Conservation (phyloP, 2,329 filamentous ascomycete genomes). For the Aspergillus nomiae region DNA sequence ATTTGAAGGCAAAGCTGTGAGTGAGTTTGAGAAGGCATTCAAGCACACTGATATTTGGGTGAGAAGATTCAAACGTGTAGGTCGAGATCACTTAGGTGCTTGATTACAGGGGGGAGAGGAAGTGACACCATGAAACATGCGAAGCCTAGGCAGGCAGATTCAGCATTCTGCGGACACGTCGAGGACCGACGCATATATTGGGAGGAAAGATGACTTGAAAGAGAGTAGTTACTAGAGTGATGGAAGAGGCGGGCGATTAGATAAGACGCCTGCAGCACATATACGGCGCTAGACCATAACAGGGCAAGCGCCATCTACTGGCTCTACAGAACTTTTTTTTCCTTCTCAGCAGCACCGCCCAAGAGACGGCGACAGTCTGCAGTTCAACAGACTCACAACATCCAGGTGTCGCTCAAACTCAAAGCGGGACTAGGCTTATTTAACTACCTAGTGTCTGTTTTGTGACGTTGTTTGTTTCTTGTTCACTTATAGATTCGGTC, state of each 20-base stretch:
- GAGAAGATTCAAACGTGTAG: background rate
- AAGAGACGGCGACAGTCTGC: constrained; percentile 26
- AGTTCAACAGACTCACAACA: constrained; percentile 24
- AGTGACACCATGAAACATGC: background rate
- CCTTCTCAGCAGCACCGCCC: constrained; percentile 33
- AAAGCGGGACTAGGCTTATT: constrained; percentile 13
- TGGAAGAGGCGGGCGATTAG: constrained; percentile 29
- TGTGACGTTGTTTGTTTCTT: constrained; percentile 8
- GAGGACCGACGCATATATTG: background rate
- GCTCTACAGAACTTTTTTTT: constrained; percentile 48
- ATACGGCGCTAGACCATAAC: constrained; percentile 27
- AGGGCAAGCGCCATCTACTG: constrained; percentile 33
- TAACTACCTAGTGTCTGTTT: constrained; percentile 5
- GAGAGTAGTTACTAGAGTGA: background rate
- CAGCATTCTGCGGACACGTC: background rate
- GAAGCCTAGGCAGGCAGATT: background rate
- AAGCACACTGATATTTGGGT: background rate
- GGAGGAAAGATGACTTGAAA: background rate
- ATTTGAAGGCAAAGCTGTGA: background rate
- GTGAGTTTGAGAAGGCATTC: background rate
- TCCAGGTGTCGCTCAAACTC: constrained; percentile 22
- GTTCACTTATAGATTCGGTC: constrained; percentile 10
- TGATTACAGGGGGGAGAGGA: background rate
- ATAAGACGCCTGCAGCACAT: constrained; percentile 28
- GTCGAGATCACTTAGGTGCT: background rate